Percentiles rank a stretch among this genome's conserved stretches.
phyloP scores from a whole-genome alignment of 495 filamentous ascomycete species.

The Evernia prunastri region DNA sequence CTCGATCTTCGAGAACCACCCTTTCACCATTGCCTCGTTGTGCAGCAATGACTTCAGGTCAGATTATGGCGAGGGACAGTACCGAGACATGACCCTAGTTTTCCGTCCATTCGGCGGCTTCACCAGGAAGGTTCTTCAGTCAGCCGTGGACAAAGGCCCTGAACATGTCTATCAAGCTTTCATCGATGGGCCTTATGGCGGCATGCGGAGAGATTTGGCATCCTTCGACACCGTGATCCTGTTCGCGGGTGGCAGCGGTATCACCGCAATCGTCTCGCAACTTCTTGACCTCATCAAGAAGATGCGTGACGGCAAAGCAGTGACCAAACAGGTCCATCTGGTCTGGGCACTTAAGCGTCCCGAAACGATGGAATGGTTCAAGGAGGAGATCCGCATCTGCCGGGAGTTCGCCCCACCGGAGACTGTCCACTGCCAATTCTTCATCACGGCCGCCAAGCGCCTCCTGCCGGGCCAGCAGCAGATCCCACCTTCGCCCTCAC shows the following conservation, averaged over 20 bases:
- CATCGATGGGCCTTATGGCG: conserved; percentile 89
- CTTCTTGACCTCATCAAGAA: conserved; percentile 87
- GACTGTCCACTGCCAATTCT: conserved; percentile 87
- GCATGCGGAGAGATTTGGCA: conserved; percentile 84
- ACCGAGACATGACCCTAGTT: conserved; percentile 80
- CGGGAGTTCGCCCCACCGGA: conserved; percentile 76
- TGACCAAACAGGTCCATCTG: conserved; percentile 82
- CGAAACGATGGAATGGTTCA: conserved; percentile 97
- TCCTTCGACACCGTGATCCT: conserved; percentile 90
- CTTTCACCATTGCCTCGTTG: conserved; percentile 89
- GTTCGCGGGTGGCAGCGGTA: conserved; percentile 88
- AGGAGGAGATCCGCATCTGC: conserved; percentile 87
- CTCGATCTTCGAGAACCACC: conserved; percentile 83
- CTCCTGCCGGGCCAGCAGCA: conserved; percentile 28
- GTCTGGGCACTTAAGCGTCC: conserved; percentile 85
- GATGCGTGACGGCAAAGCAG: conserved; percentile 86
- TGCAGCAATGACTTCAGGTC: conserved; percentile 85
- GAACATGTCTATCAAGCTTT: conserved; percentile 85
- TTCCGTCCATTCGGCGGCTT: conserved; percentile 90
- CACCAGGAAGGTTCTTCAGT: conserved; percentile 69
- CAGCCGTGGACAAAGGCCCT: conserved; percentile 71
- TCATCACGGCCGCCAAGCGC: conserved; percentile 69
- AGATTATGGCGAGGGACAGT: conserved; percentile 68
- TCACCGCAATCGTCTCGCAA: conserved; percentile 88
- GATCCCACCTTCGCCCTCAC: conserved; percentile 28